Evolutionary conservation across 83 land plant genomes (phyloP).

Genomic region (Picea mariana): DNA sequence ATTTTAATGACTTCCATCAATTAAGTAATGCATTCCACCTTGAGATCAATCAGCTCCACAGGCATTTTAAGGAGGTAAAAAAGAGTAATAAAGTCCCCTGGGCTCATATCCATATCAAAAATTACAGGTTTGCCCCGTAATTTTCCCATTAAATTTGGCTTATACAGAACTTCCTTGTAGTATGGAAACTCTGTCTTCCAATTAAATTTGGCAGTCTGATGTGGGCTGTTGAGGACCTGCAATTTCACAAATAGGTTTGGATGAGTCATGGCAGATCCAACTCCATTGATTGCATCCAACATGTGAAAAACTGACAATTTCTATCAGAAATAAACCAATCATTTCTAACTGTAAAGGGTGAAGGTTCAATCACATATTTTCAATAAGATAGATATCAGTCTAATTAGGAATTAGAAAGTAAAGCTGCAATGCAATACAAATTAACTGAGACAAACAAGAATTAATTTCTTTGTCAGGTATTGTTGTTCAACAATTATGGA

Average conservation of each 20-base stretch:
- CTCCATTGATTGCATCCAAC: no score
- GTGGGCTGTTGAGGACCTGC: conserved; percentile 61
- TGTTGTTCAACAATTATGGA: no score
- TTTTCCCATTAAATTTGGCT: conserved; percentile 34
- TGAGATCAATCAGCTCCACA: conserved; percentile 61
- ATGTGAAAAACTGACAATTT: no score
- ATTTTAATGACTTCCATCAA: neutral
- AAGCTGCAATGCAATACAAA: no score
- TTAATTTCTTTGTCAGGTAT: no score
- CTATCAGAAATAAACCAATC: no score
- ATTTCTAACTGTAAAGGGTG: no score
- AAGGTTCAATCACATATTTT: no score
- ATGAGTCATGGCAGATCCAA: no score
- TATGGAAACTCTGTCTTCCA: conserved; percentile 67
- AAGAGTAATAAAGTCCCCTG: conserved; percentile 85
- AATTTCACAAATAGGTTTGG: neutral
- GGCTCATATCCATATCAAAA: conserved; percentile 94
- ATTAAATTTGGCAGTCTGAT: conserved; percentile 65
- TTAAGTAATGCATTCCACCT: conserved; percentile 41
- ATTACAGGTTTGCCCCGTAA: conserved; percentile 57
- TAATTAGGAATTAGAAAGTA: no score
- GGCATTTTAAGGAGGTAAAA: conserved; percentile 79
- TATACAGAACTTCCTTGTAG: conserved; percentile 55
- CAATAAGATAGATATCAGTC: no score
- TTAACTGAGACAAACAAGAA: no score